Evolutionary conservation across 176 grass and related monocot species (phyloP).

Genomic region (Luzula sylvatica): DNA sequence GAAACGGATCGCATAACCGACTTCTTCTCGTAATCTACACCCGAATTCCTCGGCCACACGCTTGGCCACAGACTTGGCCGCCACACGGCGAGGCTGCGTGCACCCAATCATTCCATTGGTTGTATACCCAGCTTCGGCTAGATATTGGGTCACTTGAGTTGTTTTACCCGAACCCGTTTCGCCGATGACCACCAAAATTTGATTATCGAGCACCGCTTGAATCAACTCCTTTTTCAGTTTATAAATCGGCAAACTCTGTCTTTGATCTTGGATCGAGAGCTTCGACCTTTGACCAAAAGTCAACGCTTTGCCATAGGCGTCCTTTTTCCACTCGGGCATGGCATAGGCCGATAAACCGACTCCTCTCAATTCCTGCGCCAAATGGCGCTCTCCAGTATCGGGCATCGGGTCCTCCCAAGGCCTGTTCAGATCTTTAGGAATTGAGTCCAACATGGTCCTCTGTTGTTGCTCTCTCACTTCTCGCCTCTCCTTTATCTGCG

Average conservation of each 20-base stretch:
- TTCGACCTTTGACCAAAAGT: slow-evolving; percentile 84
- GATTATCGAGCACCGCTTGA: slow-evolving; percentile 91
- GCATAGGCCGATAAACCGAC: slow-evolving; percentile 83
- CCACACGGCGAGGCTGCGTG: slow-evolving; percentile 85
- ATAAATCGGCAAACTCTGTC: slow-evolving; percentile 84
- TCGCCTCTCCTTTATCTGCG: slow-evolving; percentile 83
- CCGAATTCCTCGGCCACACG: slow-evolving; percentile 93
- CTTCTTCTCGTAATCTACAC: slow-evolving; percentile 77
- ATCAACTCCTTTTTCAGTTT: slow-evolving; percentile 91
- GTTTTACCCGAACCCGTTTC: no score
- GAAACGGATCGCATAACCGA: slow-evolving; percentile 90
- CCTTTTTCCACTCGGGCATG: slow-evolving; percentile 97
- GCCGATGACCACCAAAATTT: slow-evolving; percentile 2
- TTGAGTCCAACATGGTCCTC: slow-evolving; percentile 88
- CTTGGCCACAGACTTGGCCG: slow-evolving; percentile 90
- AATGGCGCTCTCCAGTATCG: slow-evolving; percentile 68
- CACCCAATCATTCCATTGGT: slow-evolving; percentile 89
- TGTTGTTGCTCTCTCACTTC: slow-evolving; percentile 88
- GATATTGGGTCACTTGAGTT: slow-evolving; percentile 86
- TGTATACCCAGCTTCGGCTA: slow-evolving; percentile 85
- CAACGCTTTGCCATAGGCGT: slow-evolving; percentile 88
- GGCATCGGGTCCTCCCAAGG: slow-evolving; percentile 97
- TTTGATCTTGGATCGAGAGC: slow-evolving; percentile 83
- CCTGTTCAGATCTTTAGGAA: slow-evolving; percentile 95
- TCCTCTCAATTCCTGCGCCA: slow-evolving; percentile 81